Base-by-base conservation (phyloP, 352 stramenopile genomes). In the Globisporangium irregulare region DNA sequence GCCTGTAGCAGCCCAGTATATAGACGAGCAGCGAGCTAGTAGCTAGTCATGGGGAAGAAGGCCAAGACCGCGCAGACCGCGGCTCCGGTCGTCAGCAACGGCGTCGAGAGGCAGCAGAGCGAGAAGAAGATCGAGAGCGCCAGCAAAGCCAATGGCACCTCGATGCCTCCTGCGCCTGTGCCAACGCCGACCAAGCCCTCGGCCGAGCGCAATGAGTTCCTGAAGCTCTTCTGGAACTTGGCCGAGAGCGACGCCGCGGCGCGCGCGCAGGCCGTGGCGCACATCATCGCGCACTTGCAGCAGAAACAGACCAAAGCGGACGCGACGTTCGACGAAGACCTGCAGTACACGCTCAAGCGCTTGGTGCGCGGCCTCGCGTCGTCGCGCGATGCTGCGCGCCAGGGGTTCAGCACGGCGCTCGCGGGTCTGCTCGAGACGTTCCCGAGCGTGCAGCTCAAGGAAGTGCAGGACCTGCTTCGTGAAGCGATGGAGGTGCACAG, bases 311-410 rank as follows among this genome's bases (percentile, higher is more conserved):
- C 34, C 24, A 75, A 78, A 59, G 56, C 69, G 9, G 75, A 82
- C 9, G 41, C 57, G 9, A 72, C 63, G 56, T 68, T 69, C 43
- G 53, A 58, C 2, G 75, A 76, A 20, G 90, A 97, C 51, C 77
- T 94, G 57, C 75, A 91, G 55, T 98, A 98, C 77, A 96, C 91
- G 67, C 78, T 97, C 64, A 97, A 97, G 80, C 88, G 92, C 0
- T 74, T 98, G 62, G 86, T 98, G 67, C 90, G 89, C 67, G 92
- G 92, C 4, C 73, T 98, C 61, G 90, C 89, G 15, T 97, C 90
- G 54, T 97, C 89, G 34, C 88, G 90, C 20, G 91, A 97, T 50
- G 86, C 87, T 14, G 91, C 92, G 59, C 82, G 92, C 32, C 90
- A 97, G 73, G 92, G 92, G 38, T 98, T 97, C 68, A 91, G 88